Conservation (phyloP, 1,139 yeast species). For the Casaregolazyma lundiana region DNA sequence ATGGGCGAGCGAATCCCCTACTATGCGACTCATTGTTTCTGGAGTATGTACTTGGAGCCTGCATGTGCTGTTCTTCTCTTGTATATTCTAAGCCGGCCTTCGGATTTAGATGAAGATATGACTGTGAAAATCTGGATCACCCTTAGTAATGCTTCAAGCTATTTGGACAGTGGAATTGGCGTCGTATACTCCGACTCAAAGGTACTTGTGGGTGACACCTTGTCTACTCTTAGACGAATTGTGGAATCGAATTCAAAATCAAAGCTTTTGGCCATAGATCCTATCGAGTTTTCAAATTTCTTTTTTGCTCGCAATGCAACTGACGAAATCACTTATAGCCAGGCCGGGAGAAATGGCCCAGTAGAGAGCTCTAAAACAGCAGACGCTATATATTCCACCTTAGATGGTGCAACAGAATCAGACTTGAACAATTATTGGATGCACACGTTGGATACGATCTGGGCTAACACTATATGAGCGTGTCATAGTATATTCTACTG, state of each 20-base stretch:
- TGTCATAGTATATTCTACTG: too few species aligned
- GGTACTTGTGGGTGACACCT: conserved; percentile 10
- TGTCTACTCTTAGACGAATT: conserved; percentile 8
- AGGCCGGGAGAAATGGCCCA: not conserved
- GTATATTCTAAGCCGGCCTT: conserved; percentile 9
- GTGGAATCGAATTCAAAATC: not conserved
- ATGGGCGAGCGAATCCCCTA: conserved; percentile 11
- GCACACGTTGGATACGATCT: conserved; percentile 7
- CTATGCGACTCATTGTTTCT: conserved; percentile 7
- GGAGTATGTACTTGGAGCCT: conserved; percentile 14
- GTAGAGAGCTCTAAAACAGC: too few species aligned
- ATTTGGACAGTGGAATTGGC: conserved; percentile 12
- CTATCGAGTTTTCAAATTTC: conserved; percentile 7
- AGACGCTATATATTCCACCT: too few species aligned
- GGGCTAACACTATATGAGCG: too few species aligned
- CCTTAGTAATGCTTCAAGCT: conserved; percentile 11
- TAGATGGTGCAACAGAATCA: too few species aligned
- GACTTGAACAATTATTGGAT: conserved; percentile 8
- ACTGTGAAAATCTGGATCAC: conserved; percentile 13
- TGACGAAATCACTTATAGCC: not conserved
- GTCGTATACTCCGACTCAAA: conserved; percentile 1
- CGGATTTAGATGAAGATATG: conserved; percentile 10
- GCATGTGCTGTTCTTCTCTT: conserved; percentile 12
- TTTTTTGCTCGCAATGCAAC: conserved; percentile 9
- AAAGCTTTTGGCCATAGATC: conserved; percentile 2